These are phyloP conservation scores for Clavispora vitiphila DNA, from an alignment of 805 yeast genomes.

Conservation along the genomic window DNA sequence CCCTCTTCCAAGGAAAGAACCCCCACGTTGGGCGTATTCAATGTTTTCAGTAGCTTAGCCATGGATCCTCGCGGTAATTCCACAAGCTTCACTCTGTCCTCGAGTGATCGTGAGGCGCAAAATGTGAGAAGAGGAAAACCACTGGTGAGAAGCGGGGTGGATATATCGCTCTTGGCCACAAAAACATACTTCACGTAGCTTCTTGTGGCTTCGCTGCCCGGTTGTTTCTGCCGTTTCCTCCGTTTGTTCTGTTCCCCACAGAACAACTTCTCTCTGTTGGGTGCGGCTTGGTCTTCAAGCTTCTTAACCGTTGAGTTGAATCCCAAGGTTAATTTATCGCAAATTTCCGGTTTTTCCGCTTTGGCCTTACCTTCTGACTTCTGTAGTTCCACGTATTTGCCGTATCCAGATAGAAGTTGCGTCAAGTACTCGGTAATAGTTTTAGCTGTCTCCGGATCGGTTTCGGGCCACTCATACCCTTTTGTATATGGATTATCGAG, in stretches of 20 bases:
- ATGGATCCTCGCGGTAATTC: constrained; percentile 51
- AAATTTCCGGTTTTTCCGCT: constrained; percentile 18
- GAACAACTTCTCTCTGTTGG: constrained; percentile 12
- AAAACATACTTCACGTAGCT: constrained; percentile 39
- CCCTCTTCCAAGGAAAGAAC: constrained; percentile 31
- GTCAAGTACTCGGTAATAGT: constrained; percentile 10
- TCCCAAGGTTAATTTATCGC: constrained; percentile 34
- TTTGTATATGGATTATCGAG: constrained; percentile 60
- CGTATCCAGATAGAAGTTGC: constrained; percentile 14
- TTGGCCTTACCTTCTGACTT: background rate
- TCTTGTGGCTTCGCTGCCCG: background rate
- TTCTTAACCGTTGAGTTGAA: constrained; percentile 51
- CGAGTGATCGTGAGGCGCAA: constrained; percentile 33
- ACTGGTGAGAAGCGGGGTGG: constrained; percentile 45
- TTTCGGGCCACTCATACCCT: constrained; percentile 15
- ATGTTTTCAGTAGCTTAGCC: constrained; percentile 24
- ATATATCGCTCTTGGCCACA: constrained; percentile 55
- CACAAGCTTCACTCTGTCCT: constrained; percentile 46
- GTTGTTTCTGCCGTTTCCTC: constrained; percentile 2
- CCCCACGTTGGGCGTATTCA: constrained; percentile 24
- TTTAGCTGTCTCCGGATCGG: constrained; percentile 5
- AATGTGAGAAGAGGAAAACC: constrained; percentile 55
- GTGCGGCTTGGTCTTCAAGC: constrained; percentile 41
- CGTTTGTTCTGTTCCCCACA: constrained; percentile 4
- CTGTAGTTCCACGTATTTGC: constrained; percentile 7